These are phyloP conservation scores for Kodamaea sp. DNA, from an alignment of 1,139 yeast species.

Conservation along the genomic window DNA sequence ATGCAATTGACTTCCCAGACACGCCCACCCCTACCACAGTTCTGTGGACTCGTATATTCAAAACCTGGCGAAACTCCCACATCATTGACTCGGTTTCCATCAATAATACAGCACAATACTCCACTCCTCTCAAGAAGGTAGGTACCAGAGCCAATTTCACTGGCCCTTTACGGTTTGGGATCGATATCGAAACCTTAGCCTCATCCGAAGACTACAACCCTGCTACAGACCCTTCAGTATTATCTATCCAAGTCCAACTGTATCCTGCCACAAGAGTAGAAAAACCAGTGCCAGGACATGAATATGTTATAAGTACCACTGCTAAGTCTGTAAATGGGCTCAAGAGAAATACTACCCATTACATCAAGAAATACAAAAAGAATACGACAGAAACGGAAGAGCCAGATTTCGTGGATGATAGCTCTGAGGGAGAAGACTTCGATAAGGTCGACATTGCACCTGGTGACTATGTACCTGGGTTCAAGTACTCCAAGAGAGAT, in stretches of 20 bases:
- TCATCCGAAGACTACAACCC: constrained; percentile 9
- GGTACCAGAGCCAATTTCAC: constrained; percentile 38
- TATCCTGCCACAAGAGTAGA: constrained; percentile 64
- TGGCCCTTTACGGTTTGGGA: constrained; percentile 45
- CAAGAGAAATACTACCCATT: constrained; percentile 25
- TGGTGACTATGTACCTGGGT: constrained; percentile 40
- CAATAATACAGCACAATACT: constrained; percentile 11
- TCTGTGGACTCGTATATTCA: constrained; percentile 18
- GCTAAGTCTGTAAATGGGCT: constrained; percentile 14
- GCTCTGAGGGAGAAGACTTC: constrained; percentile 21
- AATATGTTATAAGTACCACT: constrained; percentile 24
- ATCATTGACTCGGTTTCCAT: constrained; percentile 20
- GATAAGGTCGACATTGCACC: constrained; percentile 21
- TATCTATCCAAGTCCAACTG: constrained; percentile 57
- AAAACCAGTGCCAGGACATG: constrained; percentile 30
- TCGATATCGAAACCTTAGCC: constrained; percentile 15
- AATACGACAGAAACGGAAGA: constrained; percentile 11
- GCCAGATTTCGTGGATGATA: constrained; percentile 19
- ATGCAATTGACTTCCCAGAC: constrained; percentile 1
- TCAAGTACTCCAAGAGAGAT: constrained; percentile 63
- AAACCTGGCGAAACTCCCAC: constrained; percentile 14
- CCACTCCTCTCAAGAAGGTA: constrained; percentile 34
- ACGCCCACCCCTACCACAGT: background rate
- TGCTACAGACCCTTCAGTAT: constrained; percentile 11
- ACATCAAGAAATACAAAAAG: constrained; percentile 16